A percentile compares a stretch with the other conserved stretches of the same genome.
These are phyloP conservation scores for Boletus subparvulus DNA, from an alignment of 768 basidiomycete species.

Conservation along the genomic window DNA sequence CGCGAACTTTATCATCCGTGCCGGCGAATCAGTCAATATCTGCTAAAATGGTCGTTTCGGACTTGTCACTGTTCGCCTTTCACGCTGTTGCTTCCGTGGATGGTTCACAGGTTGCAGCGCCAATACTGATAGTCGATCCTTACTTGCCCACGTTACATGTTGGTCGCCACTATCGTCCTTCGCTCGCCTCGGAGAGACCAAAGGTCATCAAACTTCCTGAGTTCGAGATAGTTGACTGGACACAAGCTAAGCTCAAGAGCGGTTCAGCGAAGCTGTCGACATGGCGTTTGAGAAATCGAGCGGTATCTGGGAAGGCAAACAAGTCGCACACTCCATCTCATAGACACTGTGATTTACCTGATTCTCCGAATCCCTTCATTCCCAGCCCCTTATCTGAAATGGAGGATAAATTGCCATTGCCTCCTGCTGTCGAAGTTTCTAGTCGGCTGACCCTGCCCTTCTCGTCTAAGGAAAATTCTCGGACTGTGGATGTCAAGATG, in stretches of 20 bases:
- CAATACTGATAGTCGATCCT: slow-evolving; percentile 75
- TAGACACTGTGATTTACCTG: slow-evolving; percentile 13
- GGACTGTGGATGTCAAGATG: slow-evolving; percentile 38
- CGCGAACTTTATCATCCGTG: not conserved
- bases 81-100: slow-evolving; percentile 22
- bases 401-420: slow-evolving; percentile 8
- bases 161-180: slow-evolving; percentile 43
- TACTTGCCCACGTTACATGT: slow-evolving; percentile 60
- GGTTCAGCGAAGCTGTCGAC: slow-evolving; percentile 54
- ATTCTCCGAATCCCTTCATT: slow-evolving; percentile 19
- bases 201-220: slow-evolving; percentile 42
- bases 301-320: slow-evolving; percentile 15
- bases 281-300: slow-evolving; percentile 55
- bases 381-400: slow-evolving; percentile 17
- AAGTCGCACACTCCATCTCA: slow-evolving; percentile 20
- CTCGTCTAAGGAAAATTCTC: not conserved
- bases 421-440: slow-evolving; percentile 22
- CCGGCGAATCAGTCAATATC: slow-evolving; percentile 4
- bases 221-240: slow-evolving; percentile 68
- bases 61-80: slow-evolving; percentile 61
- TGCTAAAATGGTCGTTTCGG: slow-evolving; percentile 33
- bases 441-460: slow-evolving; percentile 3
- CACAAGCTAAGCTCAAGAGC: slow-evolving; percentile 38
- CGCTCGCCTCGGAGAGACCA: slow-evolving; percentile 22
- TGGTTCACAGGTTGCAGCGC: slow-evolving; percentile 44